phyloP scores from a whole-genome alignment of 805 yeast genomes.

The Candida caryicola region DNA sequence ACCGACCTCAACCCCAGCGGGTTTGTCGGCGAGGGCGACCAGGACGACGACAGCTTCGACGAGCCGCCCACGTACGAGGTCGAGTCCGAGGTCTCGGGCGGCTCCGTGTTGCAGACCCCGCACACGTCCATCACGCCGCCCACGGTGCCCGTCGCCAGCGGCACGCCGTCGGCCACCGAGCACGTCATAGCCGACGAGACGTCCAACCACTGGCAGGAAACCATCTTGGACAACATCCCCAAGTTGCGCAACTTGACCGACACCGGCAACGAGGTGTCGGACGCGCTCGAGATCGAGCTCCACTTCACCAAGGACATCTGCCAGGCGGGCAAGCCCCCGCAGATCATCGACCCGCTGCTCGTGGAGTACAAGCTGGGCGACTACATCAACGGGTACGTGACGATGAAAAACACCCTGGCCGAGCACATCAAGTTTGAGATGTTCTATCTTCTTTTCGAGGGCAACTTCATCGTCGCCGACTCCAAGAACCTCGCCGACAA shows the following conservation, averaged over 20 bases:
- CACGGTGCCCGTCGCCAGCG: neutral
- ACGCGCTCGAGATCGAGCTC: constrained; percentile 25
- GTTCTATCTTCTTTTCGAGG: constrained; percentile 59
- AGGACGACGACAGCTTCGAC: neutral
- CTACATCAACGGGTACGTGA: constrained; percentile 54
- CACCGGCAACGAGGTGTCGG: constrained; percentile 24
- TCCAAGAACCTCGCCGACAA: constrained; percentile 9
- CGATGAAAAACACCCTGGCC: constrained; percentile 39
- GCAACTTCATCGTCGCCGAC: constrained; percentile 32
- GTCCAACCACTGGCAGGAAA: constrained; percentile 33
- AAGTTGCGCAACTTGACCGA: constrained; percentile 31
- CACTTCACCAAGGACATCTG: constrained; percentile 36
- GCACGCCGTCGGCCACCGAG: constrained; percentile 8
- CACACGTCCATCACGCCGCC: neutral
- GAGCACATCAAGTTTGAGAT: constrained; percentile 55
- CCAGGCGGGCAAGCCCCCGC: constrained; percentile 23
- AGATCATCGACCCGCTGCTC: constrained; percentile 27
- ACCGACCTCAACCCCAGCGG: constrained; percentile 9
- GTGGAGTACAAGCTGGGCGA: constrained; percentile 68
- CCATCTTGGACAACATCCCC: constrained; percentile 37
- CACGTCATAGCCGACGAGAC: constrained; percentile 34
- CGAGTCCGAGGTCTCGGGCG: neutral
- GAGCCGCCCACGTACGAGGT: constrained; percentile 21
- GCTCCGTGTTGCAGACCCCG: constrained; percentile 1
- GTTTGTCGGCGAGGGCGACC: constrained; percentile 1